Percentiles rank a stretch among this genome's conserved stretches.
phyloP scores from a whole-genome alignment of 2,329 filamentous ascomycete species.

The Chaetomium globosum region DNA sequence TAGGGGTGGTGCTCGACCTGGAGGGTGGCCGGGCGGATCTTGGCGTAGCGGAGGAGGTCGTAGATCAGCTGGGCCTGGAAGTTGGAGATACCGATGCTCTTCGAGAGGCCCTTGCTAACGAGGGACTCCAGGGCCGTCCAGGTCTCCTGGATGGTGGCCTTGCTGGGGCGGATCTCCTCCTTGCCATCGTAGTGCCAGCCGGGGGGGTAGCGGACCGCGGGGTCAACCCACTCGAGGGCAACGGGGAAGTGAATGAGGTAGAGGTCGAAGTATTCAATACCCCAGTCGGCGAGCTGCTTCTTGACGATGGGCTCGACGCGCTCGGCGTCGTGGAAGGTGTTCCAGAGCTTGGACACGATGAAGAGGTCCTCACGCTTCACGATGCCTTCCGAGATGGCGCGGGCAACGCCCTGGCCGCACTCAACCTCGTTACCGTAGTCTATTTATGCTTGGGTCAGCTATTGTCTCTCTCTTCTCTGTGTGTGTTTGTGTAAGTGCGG shows the following conservation, averaged over 20 bases:
- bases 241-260: conserved; percentile 90
- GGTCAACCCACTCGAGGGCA: conserved; percentile 82
- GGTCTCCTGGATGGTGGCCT: conserved; percentile 76
- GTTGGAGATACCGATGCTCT: conserved; percentile 80
- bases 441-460: conserved; percentile 41
- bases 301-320: conserved; percentile 73
- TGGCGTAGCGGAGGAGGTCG: conserved; percentile 77
- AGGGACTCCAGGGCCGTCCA: conserved; percentile 80
- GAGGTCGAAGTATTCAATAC: conserved; percentile 86
- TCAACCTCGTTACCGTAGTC: conserved; percentile 85
- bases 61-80: conserved; percentile 78
- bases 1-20: conserved; percentile 93
- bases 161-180: conserved; percentile 63
- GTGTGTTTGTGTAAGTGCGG: not conserved
- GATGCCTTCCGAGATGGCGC: conserved; percentile 77
- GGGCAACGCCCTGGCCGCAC: conserved; percentile 73
- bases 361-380: conserved; percentile 87
- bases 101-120: conserved; percentile 68
- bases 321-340: conserved; percentile 82
- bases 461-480: not conserved
- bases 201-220: conserved; percentile 75
- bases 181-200: conserved; percentile 71
- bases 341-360: conserved; percentile 92
- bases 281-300: conserved; percentile 80
- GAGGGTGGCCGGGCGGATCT: conserved; percentile 72